Conservation (phyloP, 2,329 filamentous ascomycete genomes). For the Pseudocercospora fuligena region DNA sequence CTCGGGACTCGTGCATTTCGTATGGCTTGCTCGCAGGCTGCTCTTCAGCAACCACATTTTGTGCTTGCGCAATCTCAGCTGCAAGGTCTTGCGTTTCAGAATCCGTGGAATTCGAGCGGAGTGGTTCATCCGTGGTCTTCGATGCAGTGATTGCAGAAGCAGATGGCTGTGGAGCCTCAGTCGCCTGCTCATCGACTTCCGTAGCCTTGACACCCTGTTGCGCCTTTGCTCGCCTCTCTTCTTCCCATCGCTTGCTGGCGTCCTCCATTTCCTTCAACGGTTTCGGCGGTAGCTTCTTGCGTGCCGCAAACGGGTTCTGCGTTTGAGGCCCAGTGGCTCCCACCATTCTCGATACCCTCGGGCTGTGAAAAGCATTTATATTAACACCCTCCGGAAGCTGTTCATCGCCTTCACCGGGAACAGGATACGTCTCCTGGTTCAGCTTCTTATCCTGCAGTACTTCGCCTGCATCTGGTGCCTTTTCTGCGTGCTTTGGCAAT, state of each 20-base stretch:
- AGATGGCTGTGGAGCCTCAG: background rate
- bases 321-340: slow-evolving; percentile 42
- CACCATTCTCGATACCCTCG: slow-evolving; percentile 57
- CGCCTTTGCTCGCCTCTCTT: slow-evolving; percentile 19
- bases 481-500: slow-evolving; percentile 58
- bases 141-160: background rate
- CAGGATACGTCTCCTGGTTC: slow-evolving; percentile 60
- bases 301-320: slow-evolving; percentile 43
- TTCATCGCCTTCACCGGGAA: slow-evolving; percentile 37
- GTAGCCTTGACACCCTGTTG: slow-evolving; percentile 7
- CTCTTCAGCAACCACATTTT: background rate
- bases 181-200: background rate
- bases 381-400: slow-evolving; percentile 63
- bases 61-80: slow-evolving; percentile 42
- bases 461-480: slow-evolving; percentile 50
- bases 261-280: slow-evolving; percentile 43
- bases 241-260: slow-evolving; percentile 33
- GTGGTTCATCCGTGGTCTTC: background rate
- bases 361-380: slow-evolving; percentile 66
- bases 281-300: slow-evolving; percentile 38
- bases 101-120: slow-evolving; percentile 21
- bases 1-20: slow-evolving; percentile 82
- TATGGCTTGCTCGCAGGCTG: slow-evolving; percentile 50
- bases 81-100: slow-evolving; percentile 46
- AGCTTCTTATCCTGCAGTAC: slow-evolving; percentile 50